These are phyloP conservation scores for Solanum etuberosum DNA, from an alignment of 257 asterid genomes.

Conservation along the genomic window DNA sequence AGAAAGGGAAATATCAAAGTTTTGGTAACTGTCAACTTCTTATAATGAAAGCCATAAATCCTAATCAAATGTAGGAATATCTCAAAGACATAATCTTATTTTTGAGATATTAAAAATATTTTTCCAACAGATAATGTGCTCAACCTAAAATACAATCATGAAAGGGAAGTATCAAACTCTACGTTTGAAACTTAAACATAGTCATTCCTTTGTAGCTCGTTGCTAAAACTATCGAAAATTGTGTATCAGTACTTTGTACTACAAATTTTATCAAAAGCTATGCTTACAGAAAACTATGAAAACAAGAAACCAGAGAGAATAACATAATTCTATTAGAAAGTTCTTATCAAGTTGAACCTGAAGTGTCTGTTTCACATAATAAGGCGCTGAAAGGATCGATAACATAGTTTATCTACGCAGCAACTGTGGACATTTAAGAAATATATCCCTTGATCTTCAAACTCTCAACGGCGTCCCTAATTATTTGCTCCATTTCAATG, in stretches of 20 bases:
- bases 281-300: background rate
- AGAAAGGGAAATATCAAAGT: background rate
- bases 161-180: rapidly evolving
- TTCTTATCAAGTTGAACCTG: background rate
- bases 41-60: background rate
- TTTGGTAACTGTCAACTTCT: background rate
- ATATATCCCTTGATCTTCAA: conserved; percentile 57
- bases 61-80: background rate
- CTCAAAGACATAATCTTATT: background rate
- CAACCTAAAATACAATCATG: background rate
- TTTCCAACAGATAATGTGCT: background rate
- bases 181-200: background rate
- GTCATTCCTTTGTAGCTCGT: background rate
- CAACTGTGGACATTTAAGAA: conserved; percentile 13
- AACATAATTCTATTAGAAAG: background rate
- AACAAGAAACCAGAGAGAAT: background rate
- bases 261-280: too few species aligned
- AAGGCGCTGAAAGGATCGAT: background rate
- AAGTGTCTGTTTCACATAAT: background rate
- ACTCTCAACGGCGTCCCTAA: conserved; percentile 64
- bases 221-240: background rate
- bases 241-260: background rate
- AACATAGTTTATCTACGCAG: background rate
- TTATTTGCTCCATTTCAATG: conserved; percentile 62
- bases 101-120: background rate